phyloP scores from a whole-genome alignment of 768 basidiomycete genomes.

The Tulasnella calospora region DNA sequence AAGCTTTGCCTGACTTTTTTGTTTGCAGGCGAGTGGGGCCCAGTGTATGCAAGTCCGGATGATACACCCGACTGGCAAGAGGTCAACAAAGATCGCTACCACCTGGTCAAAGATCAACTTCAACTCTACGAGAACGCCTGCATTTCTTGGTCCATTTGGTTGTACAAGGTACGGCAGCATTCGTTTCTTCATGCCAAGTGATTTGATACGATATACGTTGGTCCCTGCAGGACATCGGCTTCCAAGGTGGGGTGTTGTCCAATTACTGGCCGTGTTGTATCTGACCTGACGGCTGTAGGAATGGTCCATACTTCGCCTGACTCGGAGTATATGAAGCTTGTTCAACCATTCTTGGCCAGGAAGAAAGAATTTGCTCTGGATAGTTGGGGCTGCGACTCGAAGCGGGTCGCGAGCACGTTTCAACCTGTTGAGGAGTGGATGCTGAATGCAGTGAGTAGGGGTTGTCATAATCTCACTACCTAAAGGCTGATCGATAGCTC shows the following conservation, averaged over 20 bases:
- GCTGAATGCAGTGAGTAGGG: conserved; percentile 29
- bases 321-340: conserved; percentile 65
- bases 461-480: not conserved
- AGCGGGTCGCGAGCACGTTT: conserved; percentile 53
- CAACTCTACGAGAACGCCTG: conserved; percentile 59
- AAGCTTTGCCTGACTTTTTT: not conserved
- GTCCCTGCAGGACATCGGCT: conserved; percentile 52
- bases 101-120: conserved; percentile 68
- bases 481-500: not conserved
- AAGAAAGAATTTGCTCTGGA: conserved; percentile 75
- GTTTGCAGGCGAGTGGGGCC: conserved; percentile 65
- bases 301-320: conserved; percentile 70
- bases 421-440: conserved; percentile 56
- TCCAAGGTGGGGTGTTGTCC: conserved; percentile 31
- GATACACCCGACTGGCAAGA: conserved; percentile 53
- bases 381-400: conserved; percentile 70
- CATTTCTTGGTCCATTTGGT: conserved; percentile 70
- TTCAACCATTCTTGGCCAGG: conserved; percentile 65
- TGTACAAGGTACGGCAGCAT: conserved; percentile 52
- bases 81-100: conserved; percentile 62
- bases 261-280: not conserved
- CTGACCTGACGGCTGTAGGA: conserved; percentile 53
- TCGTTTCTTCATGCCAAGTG: not conserved
- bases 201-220: not conserved
- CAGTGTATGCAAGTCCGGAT: conserved; percentile 65